Evolutionary conservation across 2,329 filamentous ascomycete genomes (phyloP), one percentile per base, ranked within the genome.

Genomic region (Arthrobotrys iridis): DNA sequence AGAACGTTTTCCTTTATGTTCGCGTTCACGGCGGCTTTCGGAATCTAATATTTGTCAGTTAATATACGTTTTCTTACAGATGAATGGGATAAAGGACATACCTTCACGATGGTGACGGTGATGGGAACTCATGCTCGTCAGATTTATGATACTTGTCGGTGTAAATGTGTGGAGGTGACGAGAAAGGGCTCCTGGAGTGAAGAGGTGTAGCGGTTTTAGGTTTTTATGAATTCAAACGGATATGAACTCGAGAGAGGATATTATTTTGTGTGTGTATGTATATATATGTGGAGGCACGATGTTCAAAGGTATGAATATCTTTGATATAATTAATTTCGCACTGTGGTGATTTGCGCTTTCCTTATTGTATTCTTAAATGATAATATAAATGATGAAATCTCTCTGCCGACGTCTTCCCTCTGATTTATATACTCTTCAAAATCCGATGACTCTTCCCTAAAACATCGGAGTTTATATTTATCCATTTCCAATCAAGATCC

Each of bases 1-100:
- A 78, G 87, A 87, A 80, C 91, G 83, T 80, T 87, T 87, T 79
- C 86, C 85, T 83, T 91, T 83, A 83, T 91, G 68, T 18, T 63
- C 67, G 46, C 60, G 50, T 18, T 37, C 7, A 11, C 37, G 40
- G 28, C 46, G 55, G 30, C 15, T 30, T 33, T 45, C 26, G 11
- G 40, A 22, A 20, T 63, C 59, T n/a, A 18, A 8, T 46, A 57
- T 4, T 3, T 33, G 2, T 30, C 20, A 18, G 26, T 30, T 35
- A 52, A 13, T 52, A 52, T 30, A 1, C 1, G 7, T 4, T 7
- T 52, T 15, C 33, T 33, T 20, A 33, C n/a, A n/a, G n/a, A n/a
- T n/a, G n/a, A n/a, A n/a, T n/a, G n/a, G n/a, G n/a, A n/a, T n/a
- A n/a, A n/a, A n/a, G n/a, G 1, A 30, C 3, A 7, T 52, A 52